phyloP scores from a whole-genome alignment of 2,329 filamentous ascomycete species.

The Acrodontium crateriforme region DNA sequence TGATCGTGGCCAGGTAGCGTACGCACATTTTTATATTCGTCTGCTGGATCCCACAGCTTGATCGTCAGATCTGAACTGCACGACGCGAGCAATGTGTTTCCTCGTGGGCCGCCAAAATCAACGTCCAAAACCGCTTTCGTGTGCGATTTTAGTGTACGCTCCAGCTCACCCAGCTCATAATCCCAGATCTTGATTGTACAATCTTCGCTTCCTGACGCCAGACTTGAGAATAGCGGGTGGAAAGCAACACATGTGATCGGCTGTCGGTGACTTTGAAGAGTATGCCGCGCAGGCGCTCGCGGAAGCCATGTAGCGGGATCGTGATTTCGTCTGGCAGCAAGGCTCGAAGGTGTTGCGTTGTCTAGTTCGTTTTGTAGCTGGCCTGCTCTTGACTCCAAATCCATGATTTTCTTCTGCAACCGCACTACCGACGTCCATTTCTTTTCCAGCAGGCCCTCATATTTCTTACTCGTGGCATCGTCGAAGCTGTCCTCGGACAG shows the following conservation, averaged over 20 bases:
- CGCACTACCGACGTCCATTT: slow-evolving; percentile 96
- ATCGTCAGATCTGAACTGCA: slow-evolving; percentile 86
- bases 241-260: slow-evolving; percentile 82
- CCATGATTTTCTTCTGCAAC: slow-evolving; percentile 96
- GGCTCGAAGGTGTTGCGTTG: slow-evolving; percentile 63
- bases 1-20: slow-evolving; percentile 87
- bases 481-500: slow-evolving; percentile 59
- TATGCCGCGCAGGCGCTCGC: slow-evolving; percentile 66
- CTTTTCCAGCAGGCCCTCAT: slow-evolving; percentile 87
- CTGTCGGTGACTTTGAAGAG: slow-evolving; percentile 66
- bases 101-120: slow-evolving; percentile 76
- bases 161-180: slow-evolving; percentile 84
- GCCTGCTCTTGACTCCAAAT: slow-evolving; percentile 64
- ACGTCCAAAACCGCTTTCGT: slow-evolving; percentile 79
- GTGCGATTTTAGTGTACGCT: slow-evolving; percentile 82
- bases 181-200: slow-evolving; percentile 96
- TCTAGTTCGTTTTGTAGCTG: slow-evolving; percentile 72
- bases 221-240: slow-evolving; percentile 78
- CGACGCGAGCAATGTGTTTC: slow-evolving; percentile 64
- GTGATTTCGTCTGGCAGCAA: slow-evolving; percentile 59
- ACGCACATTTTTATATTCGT: slow-evolving; percentile 90
- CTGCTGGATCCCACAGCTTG: slow-evolving; percentile 83
- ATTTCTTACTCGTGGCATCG: slow-evolving; percentile 74
- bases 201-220: slow-evolving; percentile 85
- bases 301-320: slow-evolving; percentile 81